A percentile compares a stretch with the other conserved stretches of the same genome.
Evolutionary conservation across 305 asterid genomes (phyloP).

Genomic region (Fraxinus xanthoxyloides): DNA sequence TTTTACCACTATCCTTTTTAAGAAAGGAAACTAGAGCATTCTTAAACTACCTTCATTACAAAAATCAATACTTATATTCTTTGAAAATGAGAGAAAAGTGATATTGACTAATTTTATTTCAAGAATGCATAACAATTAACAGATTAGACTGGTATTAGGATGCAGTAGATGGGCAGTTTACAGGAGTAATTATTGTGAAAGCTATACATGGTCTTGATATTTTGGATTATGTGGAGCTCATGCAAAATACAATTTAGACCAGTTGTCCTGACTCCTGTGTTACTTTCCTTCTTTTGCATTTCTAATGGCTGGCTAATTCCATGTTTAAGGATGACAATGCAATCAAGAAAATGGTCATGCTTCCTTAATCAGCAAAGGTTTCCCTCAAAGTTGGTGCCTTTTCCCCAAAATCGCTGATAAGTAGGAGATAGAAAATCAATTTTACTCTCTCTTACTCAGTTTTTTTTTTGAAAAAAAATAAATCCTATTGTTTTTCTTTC

Average conservation of each 20-base stretch:
- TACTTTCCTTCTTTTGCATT: neutral
- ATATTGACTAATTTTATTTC: neutral
- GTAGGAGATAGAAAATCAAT: neutral
- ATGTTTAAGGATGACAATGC: neutral
- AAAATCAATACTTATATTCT: neutral
- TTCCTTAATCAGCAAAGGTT: conserved; percentile 15
- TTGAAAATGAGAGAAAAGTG: neutral
- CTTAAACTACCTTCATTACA: neutral
- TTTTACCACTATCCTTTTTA: neutral
- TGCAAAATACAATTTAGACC: neutral
- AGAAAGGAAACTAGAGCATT: neutral
- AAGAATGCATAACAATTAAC: neutral
- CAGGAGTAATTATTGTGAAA: neutral
- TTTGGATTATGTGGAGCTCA: neutral
- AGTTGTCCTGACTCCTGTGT: neutral
- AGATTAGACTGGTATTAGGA: neutral
- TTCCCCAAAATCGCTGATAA: neutral
- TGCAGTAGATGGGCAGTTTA: neutral
- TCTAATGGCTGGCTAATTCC: neutral
- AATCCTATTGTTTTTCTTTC: neutral
- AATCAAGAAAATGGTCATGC: conserved; percentile 1
- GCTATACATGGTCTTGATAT: neutral
- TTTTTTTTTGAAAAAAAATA: neutral
- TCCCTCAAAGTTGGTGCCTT: conserved; percentile 10
- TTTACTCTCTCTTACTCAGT: neutral